Conservation (phyloP, 139 green algal genomes). For the Nannochloris sp. region DNA sequence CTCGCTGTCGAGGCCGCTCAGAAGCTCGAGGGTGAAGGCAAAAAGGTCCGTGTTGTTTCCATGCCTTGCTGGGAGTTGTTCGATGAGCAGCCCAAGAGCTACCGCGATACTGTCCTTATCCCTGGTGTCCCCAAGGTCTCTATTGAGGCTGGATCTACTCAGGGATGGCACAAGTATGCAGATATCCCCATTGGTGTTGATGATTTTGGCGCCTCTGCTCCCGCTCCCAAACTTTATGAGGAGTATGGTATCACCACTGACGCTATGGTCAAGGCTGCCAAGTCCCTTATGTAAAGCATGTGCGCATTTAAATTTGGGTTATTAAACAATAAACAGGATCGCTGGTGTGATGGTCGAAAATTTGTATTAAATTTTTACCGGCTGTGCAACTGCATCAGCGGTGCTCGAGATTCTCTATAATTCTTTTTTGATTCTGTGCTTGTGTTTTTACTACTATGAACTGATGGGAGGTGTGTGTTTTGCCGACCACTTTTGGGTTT, state of each 20-base stretch:
- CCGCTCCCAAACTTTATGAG: conserved; percentile 81
- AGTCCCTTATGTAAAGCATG: conserved; percentile 43
- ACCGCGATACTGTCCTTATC: conserved; percentile 48
- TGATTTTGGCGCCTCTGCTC: conserved; percentile 84
- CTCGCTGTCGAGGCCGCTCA: conserved; percentile 78
- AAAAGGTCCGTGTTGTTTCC: conserved; percentile 90
- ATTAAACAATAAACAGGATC: too few species aligned
- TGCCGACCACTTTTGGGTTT: too few species aligned
- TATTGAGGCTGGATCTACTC: conserved; percentile 85
- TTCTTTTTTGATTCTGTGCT: too few species aligned
- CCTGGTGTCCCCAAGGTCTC: conserved; percentile 47
- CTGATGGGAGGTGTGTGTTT: too few species aligned
- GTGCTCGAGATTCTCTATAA: too few species aligned
- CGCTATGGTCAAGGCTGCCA: conserved; percentile 65
- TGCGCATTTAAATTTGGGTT: too few species aligned
- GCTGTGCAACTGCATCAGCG: too few species aligned
- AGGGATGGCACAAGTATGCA: conserved; percentile 90
- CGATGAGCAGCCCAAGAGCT: conserved; percentile 79
- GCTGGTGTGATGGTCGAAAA: too few species aligned
- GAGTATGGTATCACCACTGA: conserved; percentile 88
- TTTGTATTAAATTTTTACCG: too few species aligned
- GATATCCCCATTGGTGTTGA: conserved; percentile 81
- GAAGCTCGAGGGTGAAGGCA: conserved; percentile 73
- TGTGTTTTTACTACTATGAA: too few species aligned
- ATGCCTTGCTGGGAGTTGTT: conserved; percentile 96